Evolutionary conservation across 179 eudicot species (phyloP).

Genomic region (Beta corolliflora): DNA sequence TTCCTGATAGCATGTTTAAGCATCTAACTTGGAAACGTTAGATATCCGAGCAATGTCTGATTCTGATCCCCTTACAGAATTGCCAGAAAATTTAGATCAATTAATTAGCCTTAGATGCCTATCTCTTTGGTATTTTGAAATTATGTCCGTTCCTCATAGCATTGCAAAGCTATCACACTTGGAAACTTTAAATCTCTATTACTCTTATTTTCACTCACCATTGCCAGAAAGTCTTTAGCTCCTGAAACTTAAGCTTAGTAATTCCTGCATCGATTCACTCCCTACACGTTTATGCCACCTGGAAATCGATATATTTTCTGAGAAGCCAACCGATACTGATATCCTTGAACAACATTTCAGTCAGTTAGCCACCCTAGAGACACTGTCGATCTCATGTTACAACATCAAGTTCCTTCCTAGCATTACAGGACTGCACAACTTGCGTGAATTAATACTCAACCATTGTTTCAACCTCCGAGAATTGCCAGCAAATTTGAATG

Average conservation of each 20-base stretch:
- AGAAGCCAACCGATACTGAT: neutral
- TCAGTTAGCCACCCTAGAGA: neutral
- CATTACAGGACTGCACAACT: neutral
- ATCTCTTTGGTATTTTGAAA: neutral
- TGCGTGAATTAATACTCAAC: too few relatives aligned
- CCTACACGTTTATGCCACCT: neutral
- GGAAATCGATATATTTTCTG: neutral
- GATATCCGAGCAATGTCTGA: neutral
- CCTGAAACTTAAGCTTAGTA: neutral
- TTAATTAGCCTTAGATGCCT: neutral
- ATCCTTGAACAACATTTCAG: neutral
- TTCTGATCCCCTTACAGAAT: neutral
- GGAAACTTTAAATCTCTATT: neutral
- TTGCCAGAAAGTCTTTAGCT: neutral
- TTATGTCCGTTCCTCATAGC: neutral
- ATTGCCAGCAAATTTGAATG: too few relatives aligned
- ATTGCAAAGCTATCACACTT: neutral
- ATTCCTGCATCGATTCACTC: neutral
- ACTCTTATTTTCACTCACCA: neutral
- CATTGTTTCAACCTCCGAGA: too few relatives aligned
- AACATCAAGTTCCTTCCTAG: neutral
- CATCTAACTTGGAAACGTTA: neutral
- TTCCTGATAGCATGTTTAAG: neutral
- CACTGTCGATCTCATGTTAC: neutral
- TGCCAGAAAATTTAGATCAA: neutral